Evolutionary conservation across 2,329 filamentous ascomycete genomes (phyloP).

Genomic region (Trichoderma brevicompactum): DNA sequence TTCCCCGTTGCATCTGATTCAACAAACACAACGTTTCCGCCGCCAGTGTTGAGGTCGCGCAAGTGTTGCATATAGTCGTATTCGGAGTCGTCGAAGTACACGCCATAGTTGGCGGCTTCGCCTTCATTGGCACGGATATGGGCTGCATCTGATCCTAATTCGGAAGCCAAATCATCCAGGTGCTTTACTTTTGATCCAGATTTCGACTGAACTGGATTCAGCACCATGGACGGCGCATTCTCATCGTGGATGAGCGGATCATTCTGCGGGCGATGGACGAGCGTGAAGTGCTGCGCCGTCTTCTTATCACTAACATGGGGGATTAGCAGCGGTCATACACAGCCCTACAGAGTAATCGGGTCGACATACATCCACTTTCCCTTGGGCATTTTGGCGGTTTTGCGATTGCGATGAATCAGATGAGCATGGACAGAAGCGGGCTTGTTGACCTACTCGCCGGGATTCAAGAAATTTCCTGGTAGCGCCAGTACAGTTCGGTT

Average conservation of each 20-base stretch:
- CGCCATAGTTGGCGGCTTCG: constrained; percentile 89
- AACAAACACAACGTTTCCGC: constrained; percentile 78
- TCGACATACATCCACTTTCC: constrained; percentile 69
- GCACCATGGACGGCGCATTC: constrained; percentile 84
- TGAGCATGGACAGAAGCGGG: constrained; percentile 24
- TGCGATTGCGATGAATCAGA: constrained; percentile 26
- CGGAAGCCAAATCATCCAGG: constrained; percentile 74
- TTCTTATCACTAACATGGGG: constrained; percentile 73
- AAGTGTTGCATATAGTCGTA: constrained; percentile 99
- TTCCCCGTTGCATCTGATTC: constrained; percentile 68
- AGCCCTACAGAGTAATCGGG: background rate
- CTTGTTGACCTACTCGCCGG: constrained; percentile 29
- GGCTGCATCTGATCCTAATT: constrained; percentile 70
- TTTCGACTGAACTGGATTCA: constrained; percentile 66
- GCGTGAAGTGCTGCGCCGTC: constrained; percentile 86
- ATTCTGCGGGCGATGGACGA: constrained; percentile 95
- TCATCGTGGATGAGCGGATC: constrained; percentile 96
- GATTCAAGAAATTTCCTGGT: constrained; percentile 39
- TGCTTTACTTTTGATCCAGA: constrained; percentile 60
- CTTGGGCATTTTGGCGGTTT: constrained; percentile 66
- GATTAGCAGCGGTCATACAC: background rate
- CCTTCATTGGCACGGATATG: constrained; percentile 86
- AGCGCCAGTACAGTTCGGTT: constrained; percentile 34
- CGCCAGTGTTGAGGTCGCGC: constrained; percentile 76
- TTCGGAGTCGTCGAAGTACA: constrained; percentile 92